Percentiles rank a stretch among this genome's conserved stretches.
Evolutionary conservation across 2,329 filamentous ascomycete species (phyloP).

Genomic region (Pyricularia sp.): DNA sequence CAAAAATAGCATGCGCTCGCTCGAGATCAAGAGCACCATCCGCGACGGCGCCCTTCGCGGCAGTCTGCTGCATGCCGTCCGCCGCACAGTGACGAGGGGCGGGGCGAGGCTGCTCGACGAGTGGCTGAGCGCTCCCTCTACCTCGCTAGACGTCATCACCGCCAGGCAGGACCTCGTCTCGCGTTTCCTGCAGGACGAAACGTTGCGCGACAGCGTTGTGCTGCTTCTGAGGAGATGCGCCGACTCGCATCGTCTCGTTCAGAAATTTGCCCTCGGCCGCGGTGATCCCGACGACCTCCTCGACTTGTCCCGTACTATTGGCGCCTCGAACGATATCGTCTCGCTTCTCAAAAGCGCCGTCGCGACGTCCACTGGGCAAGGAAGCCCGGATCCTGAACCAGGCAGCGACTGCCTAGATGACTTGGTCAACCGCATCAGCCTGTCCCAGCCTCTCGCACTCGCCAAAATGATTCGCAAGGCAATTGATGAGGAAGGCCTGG

Average conservation of each 20-base stretch:
- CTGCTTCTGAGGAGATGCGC: constrained; percentile 60
- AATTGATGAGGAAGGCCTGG: constrained; percentile 88
- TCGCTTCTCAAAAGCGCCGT: constrained; percentile 22
- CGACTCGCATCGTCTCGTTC: constrained; percentile 79
- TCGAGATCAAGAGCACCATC: constrained; percentile 81
- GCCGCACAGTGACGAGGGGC: constrained; percentile 81
- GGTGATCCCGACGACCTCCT: constrained; percentile 89
- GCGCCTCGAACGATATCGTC: constrained; percentile 56
- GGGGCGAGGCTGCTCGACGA: constrained; percentile 73
- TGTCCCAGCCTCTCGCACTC: constrained; percentile 54
- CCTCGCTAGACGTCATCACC: constrained; percentile 68
- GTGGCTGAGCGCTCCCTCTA: constrained; percentile 77
- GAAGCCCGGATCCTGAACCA: not conserved
- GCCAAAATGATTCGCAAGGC: constrained; percentile 59
- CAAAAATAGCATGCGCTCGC: constrained; percentile 74
- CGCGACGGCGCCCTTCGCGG: constrained; percentile 67
- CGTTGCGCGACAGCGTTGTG: constrained; percentile 57
- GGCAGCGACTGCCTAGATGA: constrained; percentile 23
- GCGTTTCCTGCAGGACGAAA: constrained; percentile 51
- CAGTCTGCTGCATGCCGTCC: constrained; percentile 79
- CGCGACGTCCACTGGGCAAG: constrained; percentile 6
- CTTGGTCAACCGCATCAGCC: constrained; percentile 45
- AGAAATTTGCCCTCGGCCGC: constrained; percentile 84
- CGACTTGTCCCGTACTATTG: constrained; percentile 67
- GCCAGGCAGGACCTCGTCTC: constrained; percentile 70